These are phyloP conservation scores for Termitomyces heimii DNA, from an alignment of 768 basidiomycete genomes.

Conservation along the genomic window DNA sequence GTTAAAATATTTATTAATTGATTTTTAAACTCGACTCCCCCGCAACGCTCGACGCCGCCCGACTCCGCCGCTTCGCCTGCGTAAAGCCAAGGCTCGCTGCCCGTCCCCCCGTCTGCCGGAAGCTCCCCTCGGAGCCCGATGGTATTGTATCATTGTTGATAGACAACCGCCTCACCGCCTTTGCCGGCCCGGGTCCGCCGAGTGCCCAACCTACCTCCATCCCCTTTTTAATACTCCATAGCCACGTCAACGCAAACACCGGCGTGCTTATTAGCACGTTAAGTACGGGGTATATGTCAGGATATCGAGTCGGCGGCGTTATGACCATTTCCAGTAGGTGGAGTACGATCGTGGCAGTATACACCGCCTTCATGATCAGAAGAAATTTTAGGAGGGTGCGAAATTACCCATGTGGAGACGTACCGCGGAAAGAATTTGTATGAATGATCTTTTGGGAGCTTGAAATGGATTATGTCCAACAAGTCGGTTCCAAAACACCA, in stretches of 20 bases:
- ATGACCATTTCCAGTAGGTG: slow-evolving; percentile 62
- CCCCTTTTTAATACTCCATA: slow-evolving; percentile 84
- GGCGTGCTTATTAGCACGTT: slow-evolving; percentile 80
- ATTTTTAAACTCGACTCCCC: background rate
- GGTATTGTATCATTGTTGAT: background rate
- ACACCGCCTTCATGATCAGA: slow-evolving; percentile 38
- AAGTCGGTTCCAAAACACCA: slow-evolving; percentile 75
- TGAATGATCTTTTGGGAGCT: slow-evolving; percentile 37
- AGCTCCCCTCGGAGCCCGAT: slow-evolving; percentile 3
- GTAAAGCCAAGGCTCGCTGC: slow-evolving; percentile 16
- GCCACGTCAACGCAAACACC: slow-evolving; percentile 78
- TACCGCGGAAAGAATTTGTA: slow-evolving; percentile 51
- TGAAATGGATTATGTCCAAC: slow-evolving; percentile 73
- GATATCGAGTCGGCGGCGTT: slow-evolving; percentile 68
- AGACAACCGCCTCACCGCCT: slow-evolving; percentile 6
- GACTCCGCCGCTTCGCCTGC: background rate
- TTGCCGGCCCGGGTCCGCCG: slow-evolving; percentile 37
- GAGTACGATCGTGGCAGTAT: slow-evolving; percentile 45
- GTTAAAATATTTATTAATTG: too few species aligned
- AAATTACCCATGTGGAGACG: slow-evolving; percentile 12
- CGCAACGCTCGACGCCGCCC: background rate
- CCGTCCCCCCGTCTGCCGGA: slow-evolving; percentile 16
- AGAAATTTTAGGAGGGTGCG: background rate
- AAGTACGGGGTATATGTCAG: slow-evolving; percentile 79
- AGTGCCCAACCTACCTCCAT: slow-evolving; percentile 80